These are phyloP conservation scores for Dactylellina leptospora DNA, from an alignment of 2,329 filamentous ascomycete genomes.

Conservation along the genomic window DNA sequence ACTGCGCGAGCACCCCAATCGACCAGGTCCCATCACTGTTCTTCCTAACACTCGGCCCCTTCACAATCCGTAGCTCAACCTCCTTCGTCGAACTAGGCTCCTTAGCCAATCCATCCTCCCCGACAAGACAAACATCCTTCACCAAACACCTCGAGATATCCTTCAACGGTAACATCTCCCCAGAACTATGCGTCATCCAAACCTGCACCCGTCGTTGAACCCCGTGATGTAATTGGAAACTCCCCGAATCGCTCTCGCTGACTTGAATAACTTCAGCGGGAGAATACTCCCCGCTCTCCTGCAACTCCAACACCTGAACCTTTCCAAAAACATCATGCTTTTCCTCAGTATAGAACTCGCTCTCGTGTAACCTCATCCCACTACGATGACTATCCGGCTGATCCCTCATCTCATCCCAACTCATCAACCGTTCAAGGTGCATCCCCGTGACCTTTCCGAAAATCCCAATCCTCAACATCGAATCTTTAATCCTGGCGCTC, in stretches of 20 bases:
- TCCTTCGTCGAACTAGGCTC: constrained; percentile 79
- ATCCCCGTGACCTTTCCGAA: constrained; percentile 90
- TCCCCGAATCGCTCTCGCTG: constrained; percentile 82
- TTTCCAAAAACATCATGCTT: constrained; percentile 90
- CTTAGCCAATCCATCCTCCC: constrained; percentile 83
- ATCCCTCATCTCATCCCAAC: constrained; percentile 99
- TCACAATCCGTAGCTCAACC: constrained; percentile 78
- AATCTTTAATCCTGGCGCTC: constrained; percentile 73
- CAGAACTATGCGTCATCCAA: constrained; percentile 89
- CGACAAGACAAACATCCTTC: constrained; percentile 81
- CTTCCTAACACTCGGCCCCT: constrained; percentile 79
- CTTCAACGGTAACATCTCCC: constrained; percentile 86
- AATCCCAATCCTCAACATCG: constrained; percentile 83
- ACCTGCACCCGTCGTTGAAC: constrained; percentile 87
- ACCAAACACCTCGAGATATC: constrained; percentile 80
- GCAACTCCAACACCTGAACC: constrained; percentile 87
- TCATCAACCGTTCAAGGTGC: constrained; percentile 95
- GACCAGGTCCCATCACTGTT: constrained; percentile 91
- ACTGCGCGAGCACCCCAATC: constrained; percentile 87
- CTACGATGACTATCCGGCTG: constrained; percentile 67
- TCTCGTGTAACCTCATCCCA: constrained; percentile 80
- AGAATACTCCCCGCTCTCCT: constrained; percentile 87
- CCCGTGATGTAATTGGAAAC: constrained; percentile 94
- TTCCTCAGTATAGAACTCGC: constrained; percentile 91
- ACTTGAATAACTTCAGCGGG: constrained; percentile 92